Conservation (phyloP, 2,329 filamentous ascomycete genomes). For the Teratosphaeria pseudoeucalypti region DNA sequence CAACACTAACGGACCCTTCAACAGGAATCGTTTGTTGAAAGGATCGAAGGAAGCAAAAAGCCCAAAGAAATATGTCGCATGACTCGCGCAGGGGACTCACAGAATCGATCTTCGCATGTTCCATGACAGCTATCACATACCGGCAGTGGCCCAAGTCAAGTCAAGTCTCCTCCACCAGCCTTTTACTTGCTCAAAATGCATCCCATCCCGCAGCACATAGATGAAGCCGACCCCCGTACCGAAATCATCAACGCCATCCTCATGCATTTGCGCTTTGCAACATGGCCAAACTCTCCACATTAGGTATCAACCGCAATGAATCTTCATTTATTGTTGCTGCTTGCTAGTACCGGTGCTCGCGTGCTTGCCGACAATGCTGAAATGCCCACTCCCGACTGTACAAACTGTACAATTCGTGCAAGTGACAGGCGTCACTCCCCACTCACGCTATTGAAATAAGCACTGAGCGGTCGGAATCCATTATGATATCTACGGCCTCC, state of each 20-base stretch:
- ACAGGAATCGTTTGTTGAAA: slow-evolving; percentile 6
- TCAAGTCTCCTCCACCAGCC: not conserved
- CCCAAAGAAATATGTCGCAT: not conserved
- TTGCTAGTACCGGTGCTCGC: not conserved
- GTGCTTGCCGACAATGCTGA: not conserved
- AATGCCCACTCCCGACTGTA: not conserved
- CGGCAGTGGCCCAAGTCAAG: not conserved
- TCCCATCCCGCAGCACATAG: not conserved
- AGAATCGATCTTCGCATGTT: not conserved
- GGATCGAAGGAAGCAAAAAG: not conserved
- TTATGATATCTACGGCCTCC: not conserved
- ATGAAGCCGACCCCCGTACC: not conserved
- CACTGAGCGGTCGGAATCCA: not conserved
- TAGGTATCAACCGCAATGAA: not conserved
- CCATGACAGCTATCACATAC: not conserved
- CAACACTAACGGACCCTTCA: slow-evolving; percentile 7
- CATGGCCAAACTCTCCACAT: not conserved
- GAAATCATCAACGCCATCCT: not conserved
- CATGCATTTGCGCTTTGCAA: not conserved
- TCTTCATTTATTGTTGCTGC: not conserved
- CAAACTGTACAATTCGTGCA: not conserved
- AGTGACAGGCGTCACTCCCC: not conserved
- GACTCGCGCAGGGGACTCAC: not conserved
- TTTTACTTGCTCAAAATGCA: not conserved
- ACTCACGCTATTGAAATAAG: not conserved